A percentile compares a stretch with the other conserved stretches of the same genome.
phyloP scores from a whole-genome alignment of 2,329 filamentous ascomycete genomes.

The Aspergillus thermomutatus region DNA sequence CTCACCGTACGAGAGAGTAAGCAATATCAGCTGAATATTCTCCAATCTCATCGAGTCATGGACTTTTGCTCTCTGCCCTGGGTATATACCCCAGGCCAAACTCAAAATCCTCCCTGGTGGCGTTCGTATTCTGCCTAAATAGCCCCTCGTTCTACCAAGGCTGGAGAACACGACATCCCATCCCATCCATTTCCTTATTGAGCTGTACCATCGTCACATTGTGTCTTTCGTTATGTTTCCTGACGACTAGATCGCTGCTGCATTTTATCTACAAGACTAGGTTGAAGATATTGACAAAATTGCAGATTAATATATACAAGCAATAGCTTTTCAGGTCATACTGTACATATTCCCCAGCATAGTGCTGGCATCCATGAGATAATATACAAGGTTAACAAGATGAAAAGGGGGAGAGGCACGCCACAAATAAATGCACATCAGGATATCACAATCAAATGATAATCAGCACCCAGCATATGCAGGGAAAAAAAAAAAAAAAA shows the following conservation, averaged over 20 bases:
- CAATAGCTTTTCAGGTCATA: background rate
- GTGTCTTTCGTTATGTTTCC: background rate
- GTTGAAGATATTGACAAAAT: background rate
- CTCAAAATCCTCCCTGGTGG: background rate
- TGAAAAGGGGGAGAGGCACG: background rate
- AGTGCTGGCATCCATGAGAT: background rate
- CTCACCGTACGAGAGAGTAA: too few relatives aligned
- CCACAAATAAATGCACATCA: conserved; percentile 5
- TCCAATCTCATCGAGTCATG: too few relatives aligned
- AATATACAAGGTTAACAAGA: background rate
- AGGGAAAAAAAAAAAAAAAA: background rate
- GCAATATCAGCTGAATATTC: too few relatives aligned
- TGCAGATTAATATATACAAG: background rate
- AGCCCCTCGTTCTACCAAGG: conserved; percentile 3
- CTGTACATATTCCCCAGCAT: background rate
- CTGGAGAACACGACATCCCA: background rate
- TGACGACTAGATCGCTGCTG: background rate
- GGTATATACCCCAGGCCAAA: background rate
- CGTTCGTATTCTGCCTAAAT: conserved; percentile 11
- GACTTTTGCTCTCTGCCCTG: too few relatives aligned
- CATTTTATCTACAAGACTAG: background rate
- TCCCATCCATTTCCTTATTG: background rate
- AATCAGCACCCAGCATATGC: background rate
- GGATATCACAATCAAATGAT: conserved; percentile 4
- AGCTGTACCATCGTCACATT: too few relatives aligned